Evolutionary conservation across 192 early-diverging fungal genomes (phyloP).

Genomic region (Coemansia asiatica): DNA sequence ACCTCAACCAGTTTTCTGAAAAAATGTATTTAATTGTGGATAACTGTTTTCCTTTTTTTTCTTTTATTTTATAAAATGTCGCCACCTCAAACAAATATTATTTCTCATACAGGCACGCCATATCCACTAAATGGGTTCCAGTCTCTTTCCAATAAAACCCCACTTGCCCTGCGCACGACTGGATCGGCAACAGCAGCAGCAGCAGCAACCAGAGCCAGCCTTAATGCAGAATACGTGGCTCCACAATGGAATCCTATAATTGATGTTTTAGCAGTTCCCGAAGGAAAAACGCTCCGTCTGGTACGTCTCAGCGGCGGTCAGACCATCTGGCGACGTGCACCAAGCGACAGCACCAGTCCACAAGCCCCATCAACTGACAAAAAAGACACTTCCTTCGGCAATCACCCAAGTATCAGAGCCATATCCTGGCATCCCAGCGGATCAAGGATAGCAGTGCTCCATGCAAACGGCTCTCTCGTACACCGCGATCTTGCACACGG

Average conservation of each 20-base stretch:
- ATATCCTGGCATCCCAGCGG: constrained; percentile 37
- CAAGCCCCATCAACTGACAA: neutral
- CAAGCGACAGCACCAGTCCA: constrained; percentile 12
- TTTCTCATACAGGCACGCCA: neutral
- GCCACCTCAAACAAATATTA: neutral
- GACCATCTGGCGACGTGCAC: constrained; percentile 38
- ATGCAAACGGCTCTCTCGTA: constrained; percentile 35
- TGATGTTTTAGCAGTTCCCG: constrained; percentile 43
- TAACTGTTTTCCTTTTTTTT: neutral
- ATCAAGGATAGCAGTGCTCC: constrained; percentile 23
- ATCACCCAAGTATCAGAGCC: constrained; percentile 12
- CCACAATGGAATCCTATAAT: constrained; percentile 39
- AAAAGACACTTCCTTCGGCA: neutral
- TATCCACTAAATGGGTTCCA: constrained; percentile 25
- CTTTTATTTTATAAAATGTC: too few species aligned
- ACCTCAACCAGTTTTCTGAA: too few species aligned
- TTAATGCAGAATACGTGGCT: constrained; percentile 11
- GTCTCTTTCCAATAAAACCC: constrained; percentile 27
- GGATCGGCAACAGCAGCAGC: constrained; percentile 15
- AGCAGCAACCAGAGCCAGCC: constrained; percentile 9
- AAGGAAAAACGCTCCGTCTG: constrained; percentile 31
- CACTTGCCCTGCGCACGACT: constrained; percentile 21
- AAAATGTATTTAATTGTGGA: too few species aligned
- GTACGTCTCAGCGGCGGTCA: constrained; percentile 48
- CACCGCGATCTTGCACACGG: constrained; percentile 40